phyloP scores from a whole-genome alignment of 345 rosid genomes.

The Citrus australasica region DNA sequence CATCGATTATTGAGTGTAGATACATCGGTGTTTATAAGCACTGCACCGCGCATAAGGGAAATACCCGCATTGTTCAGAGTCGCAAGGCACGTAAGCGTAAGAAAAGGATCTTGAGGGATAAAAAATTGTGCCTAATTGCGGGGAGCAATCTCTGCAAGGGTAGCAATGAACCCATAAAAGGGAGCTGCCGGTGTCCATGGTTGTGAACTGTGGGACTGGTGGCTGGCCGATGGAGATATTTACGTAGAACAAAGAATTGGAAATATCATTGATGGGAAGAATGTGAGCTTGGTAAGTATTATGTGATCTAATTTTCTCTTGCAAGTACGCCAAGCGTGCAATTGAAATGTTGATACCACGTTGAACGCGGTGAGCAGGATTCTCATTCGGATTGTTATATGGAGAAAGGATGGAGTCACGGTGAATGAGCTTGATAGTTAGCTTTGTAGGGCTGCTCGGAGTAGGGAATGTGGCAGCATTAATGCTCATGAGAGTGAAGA shows the following conservation, averaged over 20 bases:
- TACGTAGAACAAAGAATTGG: conserved; percentile 19
- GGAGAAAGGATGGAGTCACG: conserved; percentile 31
- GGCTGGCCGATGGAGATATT: conserved; percentile 60
- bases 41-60: conserved; percentile 21
- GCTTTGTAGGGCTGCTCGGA: neutral
- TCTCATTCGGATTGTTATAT: conserved; percentile 18
- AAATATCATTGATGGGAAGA: conserved; percentile 15
- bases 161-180: conserved; percentile 59
- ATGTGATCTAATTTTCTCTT: conserved; percentile 7
- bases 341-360: conserved; percentile 26
- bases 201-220: conserved; percentile 43
- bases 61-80: conserved; percentile 15
- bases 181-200: conserved; percentile 63
- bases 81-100: conserved; percentile 31
- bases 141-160: conserved; percentile 36
- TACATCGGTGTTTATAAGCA: conserved; percentile 23
- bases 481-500: neutral
- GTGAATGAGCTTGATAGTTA: conserved; percentile 25
- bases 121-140: conserved; percentile 23
- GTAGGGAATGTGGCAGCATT: neutral
- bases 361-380: conserved; percentile 12
- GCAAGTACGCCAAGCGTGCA: conserved; percentile 27
- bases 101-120: conserved; percentile 49
- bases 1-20: conserved; percentile 20
- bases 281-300: conserved; percentile 24